Evolutionary conservation across 2,329 filamentous ascomycete genomes (phyloP), one percentile per base, ranked within the genome.

Genomic region (Raffaelea albimanens): DNA sequence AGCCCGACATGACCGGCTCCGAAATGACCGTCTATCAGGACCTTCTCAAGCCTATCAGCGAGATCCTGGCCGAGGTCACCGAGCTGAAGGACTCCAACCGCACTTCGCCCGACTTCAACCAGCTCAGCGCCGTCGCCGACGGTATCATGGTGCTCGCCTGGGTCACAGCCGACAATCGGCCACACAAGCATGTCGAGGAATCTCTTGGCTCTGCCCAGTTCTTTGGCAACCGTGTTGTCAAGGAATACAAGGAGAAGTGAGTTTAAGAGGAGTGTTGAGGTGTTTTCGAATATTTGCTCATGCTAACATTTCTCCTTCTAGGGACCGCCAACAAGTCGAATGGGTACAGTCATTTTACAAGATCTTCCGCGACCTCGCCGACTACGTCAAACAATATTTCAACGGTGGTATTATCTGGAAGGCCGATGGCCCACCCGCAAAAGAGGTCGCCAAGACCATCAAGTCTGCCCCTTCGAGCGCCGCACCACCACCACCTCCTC

Each of bases 331-430:
- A 58, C 86, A 96, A 58, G 76, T 90, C 47, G 83, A 93, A 60
- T 98, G 90, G 80, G 81, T 96, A 31, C 86, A 91, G 59, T 75
- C 88, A n/a, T 96, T 94, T 70, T 95, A 95, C 67, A 82, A 83
- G 58, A 77, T 96, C 50, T 94, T 95, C 71, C 86, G 84, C 58
- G 82, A 89, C 25, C 80, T 98, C 40, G 72, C 80, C 49, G 82
- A 84, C 44, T 96, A 94, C 62, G 81, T 93, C 55, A 91, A 91
- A 69, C 80, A 87, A 57, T 81, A 91, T 63, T 94, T 87, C 63
- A 70, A 80, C 18, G 80, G 75, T 43, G 91, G 90, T 43, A 76
- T 97, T 50, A 78, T 79, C 5, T 98, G 93, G 93, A 97, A 97
- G 64, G 70, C 82, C 42, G 76, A 82, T 55, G 85, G 87, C 31